A percentile compares a stretch with the other conserved stretches of the same genome.
These are phyloP conservation scores for Boletus subparvulus DNA, from an alignment of 768 basidiomycete genomes.

Conservation along the genomic window DNA sequence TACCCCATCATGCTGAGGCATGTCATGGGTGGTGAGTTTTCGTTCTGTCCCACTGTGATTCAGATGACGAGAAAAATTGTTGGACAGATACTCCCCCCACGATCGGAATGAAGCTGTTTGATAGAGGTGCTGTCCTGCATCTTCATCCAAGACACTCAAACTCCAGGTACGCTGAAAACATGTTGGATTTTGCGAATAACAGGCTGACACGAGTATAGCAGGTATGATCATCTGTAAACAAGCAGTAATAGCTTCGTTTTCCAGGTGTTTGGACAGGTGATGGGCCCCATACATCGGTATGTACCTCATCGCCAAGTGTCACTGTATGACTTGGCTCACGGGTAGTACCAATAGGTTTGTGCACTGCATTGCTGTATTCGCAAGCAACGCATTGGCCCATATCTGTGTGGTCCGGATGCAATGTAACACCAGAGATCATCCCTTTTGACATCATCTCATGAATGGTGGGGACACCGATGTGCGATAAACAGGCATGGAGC, in stretches of 20 bases:
- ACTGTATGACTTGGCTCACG: not conserved
- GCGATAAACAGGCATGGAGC: not conserved
- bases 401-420: not conserved
- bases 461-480: not conserved
- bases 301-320: not conserved
- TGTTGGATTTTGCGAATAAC: not conserved
- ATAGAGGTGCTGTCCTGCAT: not conserved
- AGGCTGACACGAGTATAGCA: not conserved
- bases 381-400: not conserved
- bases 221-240: not conserved
- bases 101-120: not conserved
- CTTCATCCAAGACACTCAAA: not conserved
- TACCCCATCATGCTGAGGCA: not conserved
- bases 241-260: not conserved
- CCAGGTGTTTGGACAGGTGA: not conserved
- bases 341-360: not conserved
- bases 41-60: not conserved
- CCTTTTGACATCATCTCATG: not conserved
- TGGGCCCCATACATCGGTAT: not conserved
- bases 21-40: too few relatives aligned
- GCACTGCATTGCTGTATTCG: not conserved
- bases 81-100: not conserved
- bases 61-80: not conserved
- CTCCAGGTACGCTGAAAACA: not conserved
- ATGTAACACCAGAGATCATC: not conserved